Evolutionary conservation across 1,284 basidiomycete genomes (phyloP).

Genomic region (Somion occarium): DNA sequence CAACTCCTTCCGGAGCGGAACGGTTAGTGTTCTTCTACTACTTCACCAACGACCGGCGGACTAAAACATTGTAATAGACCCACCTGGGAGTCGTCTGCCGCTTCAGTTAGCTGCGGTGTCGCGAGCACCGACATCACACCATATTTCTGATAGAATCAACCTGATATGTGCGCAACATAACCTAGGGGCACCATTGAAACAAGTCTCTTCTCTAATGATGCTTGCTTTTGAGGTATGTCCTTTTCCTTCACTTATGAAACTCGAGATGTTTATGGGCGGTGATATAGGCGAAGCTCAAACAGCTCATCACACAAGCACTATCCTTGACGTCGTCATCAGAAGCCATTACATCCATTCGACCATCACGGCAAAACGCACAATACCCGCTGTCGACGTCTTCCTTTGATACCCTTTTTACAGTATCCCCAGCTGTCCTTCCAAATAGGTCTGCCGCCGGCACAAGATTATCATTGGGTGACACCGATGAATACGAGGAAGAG

Average conservation of each 20-base stretch:
- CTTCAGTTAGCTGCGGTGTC: conserved; percentile 67
- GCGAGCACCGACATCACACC: conserved; percentile 67
- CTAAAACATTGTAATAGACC: conserved; percentile 36
- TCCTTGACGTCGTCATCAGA: conserved; percentile 71
- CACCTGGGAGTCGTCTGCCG: conserved; percentile 64
- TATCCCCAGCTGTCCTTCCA: conserved; percentile 72
- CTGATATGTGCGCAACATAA: conserved; percentile 77
- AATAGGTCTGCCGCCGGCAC: conserved; percentile 71
- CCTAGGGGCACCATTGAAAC: conserved; percentile 51
- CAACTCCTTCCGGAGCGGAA: conserved; percentile 57
- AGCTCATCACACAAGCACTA: conserved; percentile 72
- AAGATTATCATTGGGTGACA: conserved; percentile 58
- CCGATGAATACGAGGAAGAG: conserved; percentile 50
- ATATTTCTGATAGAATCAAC: conserved; percentile 73
- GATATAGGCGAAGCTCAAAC: conserved; percentile 71
- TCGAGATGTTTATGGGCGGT: neutral
- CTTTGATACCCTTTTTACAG: conserved; percentile 71
- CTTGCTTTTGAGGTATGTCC: conserved; percentile 63
- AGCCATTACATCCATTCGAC: conserved; percentile 70
- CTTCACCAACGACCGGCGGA: neutral
- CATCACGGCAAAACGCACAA: conserved; percentile 45
- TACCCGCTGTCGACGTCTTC: conserved; percentile 60
- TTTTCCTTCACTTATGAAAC: neutral
- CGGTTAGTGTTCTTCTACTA: conserved; percentile 35
- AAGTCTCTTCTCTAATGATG: conserved; percentile 64